Evolutionary conservation across 2,329 filamentous ascomycete genomes (phyloP).

Genomic region (Alternaria alternata): DNA sequence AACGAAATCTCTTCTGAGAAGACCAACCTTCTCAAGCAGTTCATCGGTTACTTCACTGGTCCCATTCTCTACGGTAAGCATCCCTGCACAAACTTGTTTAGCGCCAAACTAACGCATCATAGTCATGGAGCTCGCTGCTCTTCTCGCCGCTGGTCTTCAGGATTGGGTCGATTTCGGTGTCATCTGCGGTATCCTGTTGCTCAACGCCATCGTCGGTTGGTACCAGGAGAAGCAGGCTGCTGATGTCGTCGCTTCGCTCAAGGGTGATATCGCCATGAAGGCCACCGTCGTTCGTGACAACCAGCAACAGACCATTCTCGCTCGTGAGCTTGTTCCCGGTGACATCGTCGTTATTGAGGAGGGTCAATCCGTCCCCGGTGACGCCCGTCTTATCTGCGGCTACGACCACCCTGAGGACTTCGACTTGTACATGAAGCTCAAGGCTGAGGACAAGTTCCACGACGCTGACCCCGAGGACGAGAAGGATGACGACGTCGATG

Average conservation of each 20-base stretch:
- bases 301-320: slow-evolving; percentile 72
- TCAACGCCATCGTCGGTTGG: slow-evolving; percentile 80
- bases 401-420: slow-evolving; percentile 74
- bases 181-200: slow-evolving; percentile 76
- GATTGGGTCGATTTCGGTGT: slow-evolving; percentile 80
- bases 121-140: slow-evolving; percentile 81
- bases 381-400: slow-evolving; percentile 76
- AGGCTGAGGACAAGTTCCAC: slow-evolving; percentile 60
- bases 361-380: slow-evolving; percentile 74
- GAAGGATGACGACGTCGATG: slow-evolving; percentile 67
- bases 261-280: slow-evolving; percentile 82
- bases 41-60: slow-evolving; percentile 77
- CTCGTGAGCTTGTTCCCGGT: slow-evolving; percentile 77
- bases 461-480: slow-evolving; percentile 68
- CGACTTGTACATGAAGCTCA: slow-evolving; percentile 71
- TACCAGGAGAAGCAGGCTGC: slow-evolving; percentile 84
- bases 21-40: slow-evolving; percentile 78
- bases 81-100: slow-evolving; percentile 21
- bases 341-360: slow-evolving; percentile 79
- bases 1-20: slow-evolving; percentile 79
- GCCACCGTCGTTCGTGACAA: slow-evolving; percentile 73
- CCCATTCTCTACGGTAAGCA: slow-evolving; percentile 78
- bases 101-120: slow-evolving; percentile 20
- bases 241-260: slow-evolving; percentile 70
- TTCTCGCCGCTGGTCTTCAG: slow-evolving; percentile 75